Percentiles rank a stretch among this genome's conserved stretches.
phyloP scores from a whole-genome alignment of 345 rosid species.

The Eucalyptus cladocalyx region DNA sequence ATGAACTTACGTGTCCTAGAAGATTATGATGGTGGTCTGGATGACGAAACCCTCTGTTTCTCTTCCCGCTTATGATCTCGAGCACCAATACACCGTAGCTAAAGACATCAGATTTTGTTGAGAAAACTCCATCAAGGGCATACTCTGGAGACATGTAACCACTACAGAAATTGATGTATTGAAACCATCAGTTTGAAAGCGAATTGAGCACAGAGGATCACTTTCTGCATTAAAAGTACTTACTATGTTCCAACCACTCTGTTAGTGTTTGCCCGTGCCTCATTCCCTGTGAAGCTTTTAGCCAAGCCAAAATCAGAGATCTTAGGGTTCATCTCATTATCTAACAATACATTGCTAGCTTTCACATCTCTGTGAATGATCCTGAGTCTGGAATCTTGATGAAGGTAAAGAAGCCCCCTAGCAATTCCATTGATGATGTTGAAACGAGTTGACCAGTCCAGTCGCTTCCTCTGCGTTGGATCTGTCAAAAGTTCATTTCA shows the following conservation, averaged over 20 bases:
- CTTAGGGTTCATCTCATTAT: slow-evolving; percentile 9
- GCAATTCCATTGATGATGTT: slow-evolving; percentile 12
- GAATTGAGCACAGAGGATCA: not conserved
- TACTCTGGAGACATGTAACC: slow-evolving; percentile 47
- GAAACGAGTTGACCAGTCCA: slow-evolving; percentile 7
- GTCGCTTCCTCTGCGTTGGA: not conserved
- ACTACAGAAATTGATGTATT: not conserved
- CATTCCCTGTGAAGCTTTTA: slow-evolving; percentile 5
- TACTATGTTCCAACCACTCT: slow-evolving; percentile 15
- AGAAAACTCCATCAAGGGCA: slow-evolving; percentile 22
- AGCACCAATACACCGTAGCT: slow-evolving; percentile 25
- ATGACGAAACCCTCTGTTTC: slow-evolving; percentile 14
- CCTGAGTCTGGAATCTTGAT: slow-evolving; percentile 13
- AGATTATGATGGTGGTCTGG: slow-evolving; percentile 14
- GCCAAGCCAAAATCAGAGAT: slow-evolving; percentile 17
- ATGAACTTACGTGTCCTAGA: slow-evolving; percentile 13
- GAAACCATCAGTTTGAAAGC: not conserved
- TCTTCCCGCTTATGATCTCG: slow-evolving; percentile 16
- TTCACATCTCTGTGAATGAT: slow-evolving; percentile 15
- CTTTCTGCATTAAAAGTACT: not conserved
- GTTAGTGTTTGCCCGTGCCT: not conserved
- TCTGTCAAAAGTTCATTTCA: slow-evolving; percentile 1
- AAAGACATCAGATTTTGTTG: slow-evolving; percentile 21
- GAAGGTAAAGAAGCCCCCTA: slow-evolving; percentile 14
- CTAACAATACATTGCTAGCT: slow-evolving; percentile 13